Base-by-base conservation (phyloP, 1,284 basidiomycete genomes). In the Fomitopsis palustris region DNA sequence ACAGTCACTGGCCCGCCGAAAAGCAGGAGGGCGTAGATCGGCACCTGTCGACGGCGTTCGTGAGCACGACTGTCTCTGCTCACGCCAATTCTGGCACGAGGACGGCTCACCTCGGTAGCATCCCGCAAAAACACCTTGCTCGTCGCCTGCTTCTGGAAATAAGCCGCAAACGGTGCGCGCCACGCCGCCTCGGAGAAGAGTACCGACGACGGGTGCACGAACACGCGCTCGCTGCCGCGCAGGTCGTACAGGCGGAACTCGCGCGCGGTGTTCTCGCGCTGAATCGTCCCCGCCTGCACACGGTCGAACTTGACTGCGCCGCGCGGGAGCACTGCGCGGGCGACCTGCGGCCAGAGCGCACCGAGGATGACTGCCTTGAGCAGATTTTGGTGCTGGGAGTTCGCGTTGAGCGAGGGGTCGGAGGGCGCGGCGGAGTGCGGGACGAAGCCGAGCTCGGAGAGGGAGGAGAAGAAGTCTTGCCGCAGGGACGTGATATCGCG, bases 101-200 rank as follows among this genome's bases (percentile, higher is more conserved):
- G 5, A 43, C 57, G 41, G 29, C 51, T 25, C n/a, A 58, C 92
- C 81, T 96, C 92, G 1, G 93, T 96, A 12, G 87, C 93, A 73
- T 96, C 95, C 54, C 93, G 81, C 65, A 98, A 69, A 71, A 91
- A 97, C 0, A 95, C 81, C 72, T 96, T 96, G 35, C 80, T 87
- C n/a, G 92, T 93, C 75, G 87, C 82, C 59, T 89, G 85, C 74
- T 94, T 93, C 66, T 85, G 79, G 73, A 96, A 97, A 69, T 91
- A 95, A 5, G 88, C 84, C 52, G 96, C 70, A 71, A 95, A 95
- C 3, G 87, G 88, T 33, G 86, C 82, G 58, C 86, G 88, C 86
- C 93, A 95, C 33, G 80, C 80, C 25, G 83, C 80, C 61, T 85
- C 84, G 49, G 78, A 79, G 71, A 98, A 98, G 33, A 96, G 76